Base-by-base conservation (phyloP, 2,329 filamentous ascomycete species). In the Neocatenulostroma microsporum region DNA sequence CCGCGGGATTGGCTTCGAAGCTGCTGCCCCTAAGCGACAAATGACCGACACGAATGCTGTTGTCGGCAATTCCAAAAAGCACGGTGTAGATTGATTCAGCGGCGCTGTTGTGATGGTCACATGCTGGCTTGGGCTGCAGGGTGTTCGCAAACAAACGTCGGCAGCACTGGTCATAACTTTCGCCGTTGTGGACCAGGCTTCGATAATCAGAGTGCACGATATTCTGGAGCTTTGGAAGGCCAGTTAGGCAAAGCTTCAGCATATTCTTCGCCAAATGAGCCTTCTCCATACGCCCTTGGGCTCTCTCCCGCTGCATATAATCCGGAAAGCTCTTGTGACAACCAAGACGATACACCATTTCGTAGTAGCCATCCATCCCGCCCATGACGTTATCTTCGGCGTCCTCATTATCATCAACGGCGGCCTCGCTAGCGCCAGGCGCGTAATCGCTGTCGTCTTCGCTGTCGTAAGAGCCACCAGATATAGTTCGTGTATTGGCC, bases 91-190 rank as follows among this genome's bases (percentile, higher is more conserved):
- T n/a, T n/a, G n/a, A n/a, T n/a, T n/a, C n/a, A n/a, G n/a, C n/a
- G n/a, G n/a, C n/a, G n/a, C n/a, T n/a, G n/a, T n/a, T n/a, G n/a
- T n/a, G n/a, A n/a, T n/a, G n/a, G n/a, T n/a, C n/a, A n/a, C n/a
- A n/a, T n/a, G n/a, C n/a, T n/a, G n/a, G 29, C 29, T 31, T 9
- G 29, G 29, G 29, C 29, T 31, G 13, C 13, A 31, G 29, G 14
- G 29, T 31, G 13, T 9, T 31, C 9, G 13, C 17, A 14, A 31
- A 31, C 13, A 18, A 17, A 6, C 17, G 17, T 20, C 29, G 29
- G 14, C 29, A 31, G 29, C 29, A 31, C 17, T 13, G 13, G 29
- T 31, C 29, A 17, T 9, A 20, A 17, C 17, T 31, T 17, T 31
- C 29, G 17, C 29, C 17, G 20, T 20, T 31, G 29, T 13, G 17